A percentile compares a stretch with the other conserved stretches of the same genome.
These are phyloP conservation scores for Pisolithus thermaeus DNA, from an alignment of 1,284 basidiomycete species.

Conservation along the genomic window DNA sequence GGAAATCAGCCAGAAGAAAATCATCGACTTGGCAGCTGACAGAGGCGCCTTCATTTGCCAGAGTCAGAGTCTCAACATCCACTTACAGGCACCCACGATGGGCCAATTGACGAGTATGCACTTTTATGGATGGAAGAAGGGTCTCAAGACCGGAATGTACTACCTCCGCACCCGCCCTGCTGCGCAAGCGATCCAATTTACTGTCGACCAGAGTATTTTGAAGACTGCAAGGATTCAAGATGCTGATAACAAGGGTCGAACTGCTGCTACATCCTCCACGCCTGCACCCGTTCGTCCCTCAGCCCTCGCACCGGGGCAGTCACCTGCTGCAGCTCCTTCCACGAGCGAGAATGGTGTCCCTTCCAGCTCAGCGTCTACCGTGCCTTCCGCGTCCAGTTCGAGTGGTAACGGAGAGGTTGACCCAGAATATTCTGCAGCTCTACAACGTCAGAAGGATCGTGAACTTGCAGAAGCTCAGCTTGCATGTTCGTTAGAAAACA, in stretches of 20 bases:
- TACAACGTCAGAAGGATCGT: constrained; percentile 66
- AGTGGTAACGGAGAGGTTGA: constrained; percentile 56
- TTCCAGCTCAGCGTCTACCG: constrained; percentile 22
- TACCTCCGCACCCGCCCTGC: constrained; percentile 95
- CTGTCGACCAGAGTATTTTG: constrained; percentile 80
- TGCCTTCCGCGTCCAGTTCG: constrained; percentile 33
- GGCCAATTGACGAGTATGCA: constrained; percentile 99
- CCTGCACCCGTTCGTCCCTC: constrained; percentile 28
- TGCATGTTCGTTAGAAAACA: constrained; percentile 83
- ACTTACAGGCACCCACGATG: constrained; percentile 86
- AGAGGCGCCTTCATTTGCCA: constrained; percentile 99
- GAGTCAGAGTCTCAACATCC: constrained; percentile 87
- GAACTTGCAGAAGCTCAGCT: constrained; percentile 80
- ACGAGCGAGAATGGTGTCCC: constrained; percentile 3
- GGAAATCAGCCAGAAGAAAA: constrained; percentile 99
- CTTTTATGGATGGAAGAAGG: constrained; percentile 99
- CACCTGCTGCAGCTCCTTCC: constrained; percentile 11
- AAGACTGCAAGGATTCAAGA: constrained; percentile 64
- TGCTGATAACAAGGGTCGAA: constrained; percentile 17
- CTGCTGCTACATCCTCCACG: constrained; percentile 30
- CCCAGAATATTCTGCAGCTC: constrained; percentile 79
- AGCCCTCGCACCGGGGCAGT: constrained; percentile 8
- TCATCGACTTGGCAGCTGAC: constrained; percentile 97
- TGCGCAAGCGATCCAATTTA: constrained; percentile 97
- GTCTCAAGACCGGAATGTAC: constrained; percentile 98